These are phyloP conservation scores for Penicillium pancosmium DNA, from an alignment of 495 filamentous ascomycete genomes.

Conservation along the genomic window DNA sequence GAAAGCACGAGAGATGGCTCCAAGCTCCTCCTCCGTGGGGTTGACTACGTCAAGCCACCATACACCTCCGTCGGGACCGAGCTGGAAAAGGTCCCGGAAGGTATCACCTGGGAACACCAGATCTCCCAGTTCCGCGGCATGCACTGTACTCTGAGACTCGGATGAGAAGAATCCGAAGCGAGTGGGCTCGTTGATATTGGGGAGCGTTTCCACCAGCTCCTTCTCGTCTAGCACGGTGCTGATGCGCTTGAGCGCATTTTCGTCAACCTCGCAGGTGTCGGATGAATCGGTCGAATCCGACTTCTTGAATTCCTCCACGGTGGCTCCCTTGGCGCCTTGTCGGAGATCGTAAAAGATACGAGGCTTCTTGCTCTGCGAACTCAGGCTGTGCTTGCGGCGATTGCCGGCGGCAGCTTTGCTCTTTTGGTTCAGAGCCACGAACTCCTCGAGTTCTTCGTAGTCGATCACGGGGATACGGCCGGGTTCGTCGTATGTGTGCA, in stretches of 20 bases:
- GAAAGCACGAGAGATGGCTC: constrained; percentile 87
- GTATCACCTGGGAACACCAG: constrained; percentile 85
- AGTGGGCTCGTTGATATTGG: constrained; percentile 60
- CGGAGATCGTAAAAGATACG: constrained; percentile 69
- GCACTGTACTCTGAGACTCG: constrained; percentile 85
- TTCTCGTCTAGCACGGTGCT: constrained; percentile 36
- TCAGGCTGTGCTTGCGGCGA: constrained; percentile 55
- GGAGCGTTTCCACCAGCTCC: constrained; percentile 34
- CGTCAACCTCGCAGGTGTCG: constrained; percentile 8
- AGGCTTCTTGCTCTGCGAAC: constrained; percentile 50
- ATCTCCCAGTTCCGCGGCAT: constrained; percentile 84
- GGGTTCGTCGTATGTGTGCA: constrained; percentile 60
- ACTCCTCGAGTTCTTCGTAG: constrained; percentile 86
- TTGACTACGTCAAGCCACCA: constrained; percentile 97
- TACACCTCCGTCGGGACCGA: constrained; percentile 72
- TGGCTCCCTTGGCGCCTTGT: constrained; percentile 29
- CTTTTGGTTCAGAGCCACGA: constrained; percentile 66
- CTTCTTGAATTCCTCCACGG: constrained; percentile 36
- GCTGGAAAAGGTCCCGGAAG: constrained; percentile 84
- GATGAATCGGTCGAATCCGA: constrained; percentile 28
- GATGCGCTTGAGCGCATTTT: constrained; percentile 23
- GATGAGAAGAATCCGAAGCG: constrained; percentile 97
- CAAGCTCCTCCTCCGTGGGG: constrained; percentile 85
- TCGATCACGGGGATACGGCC: constrained; percentile 69
- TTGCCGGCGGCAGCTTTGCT: constrained; percentile 31